Evolutionary conservation across 148 eudicot genomes (phyloP), one percentile per base, ranked within the genome.

Genomic region (Polygonum maritimum): DNA sequence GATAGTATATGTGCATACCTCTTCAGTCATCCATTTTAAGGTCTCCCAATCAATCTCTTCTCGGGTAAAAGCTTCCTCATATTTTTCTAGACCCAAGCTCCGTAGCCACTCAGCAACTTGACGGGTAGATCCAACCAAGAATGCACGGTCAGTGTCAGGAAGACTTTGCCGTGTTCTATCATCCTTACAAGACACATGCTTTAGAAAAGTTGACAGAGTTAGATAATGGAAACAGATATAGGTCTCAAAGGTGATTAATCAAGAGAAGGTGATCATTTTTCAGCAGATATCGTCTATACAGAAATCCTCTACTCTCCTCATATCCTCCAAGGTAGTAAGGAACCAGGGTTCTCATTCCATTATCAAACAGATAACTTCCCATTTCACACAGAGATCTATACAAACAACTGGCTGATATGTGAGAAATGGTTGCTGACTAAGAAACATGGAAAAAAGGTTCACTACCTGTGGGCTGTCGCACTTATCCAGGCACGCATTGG

Each of bases 11-110:
- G 69, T 1, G 38, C 31, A 31, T 62, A 94, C 98, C 93, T 94
- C 95, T 73, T 94, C 98, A 74, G 93, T 92, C 81, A 94, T 74
- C 84, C 89, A 87, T 63, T 85, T 88, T 69, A 94, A 69, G 48
- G 89, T 83, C 71, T 87, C 97, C 98, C 95, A 92, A 35, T 92
- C 97, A 78, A 94, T 90, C 80, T 94, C 98, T 78, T 94, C 90
- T 74, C 80, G 76, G 18, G 85, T 74, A 76, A 94, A 94, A 74
- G 82, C 51, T 47, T 85, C 84, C 84, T 87, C 91, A 71, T 92
- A 94, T 77, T 83, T 92, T 41, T 84, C 82, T 75, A 94, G 91
- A 58, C 88, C 95, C 77, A 94, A 80, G 74, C 81, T 85, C 45
- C 79, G 86, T 21, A 94, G 73, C 98, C 97, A 94, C 48, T 84